Base-by-base conservation (phyloP, 148 eudicot species). In the Selenicereus undatus region DNA sequence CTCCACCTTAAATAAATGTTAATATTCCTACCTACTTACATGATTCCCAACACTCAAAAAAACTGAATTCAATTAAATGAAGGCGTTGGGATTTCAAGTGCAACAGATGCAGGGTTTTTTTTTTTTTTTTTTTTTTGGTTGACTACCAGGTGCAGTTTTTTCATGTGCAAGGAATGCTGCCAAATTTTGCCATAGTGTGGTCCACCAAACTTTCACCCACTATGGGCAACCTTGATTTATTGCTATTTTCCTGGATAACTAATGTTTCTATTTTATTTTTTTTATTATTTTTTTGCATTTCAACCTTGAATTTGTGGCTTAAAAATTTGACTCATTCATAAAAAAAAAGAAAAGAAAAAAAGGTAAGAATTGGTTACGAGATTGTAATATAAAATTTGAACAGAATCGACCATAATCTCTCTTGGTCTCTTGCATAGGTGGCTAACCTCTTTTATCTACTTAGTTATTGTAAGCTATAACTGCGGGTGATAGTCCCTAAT, bases 141-240 rank as follows among this genome's bases (percentile, higher is more conserved):
- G 32, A 32, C 32, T 32, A 32, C 32, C 32, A 32, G 50, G 9
- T 45, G 50, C 50, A 6, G 50, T 60, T 60, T 60, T 64, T 64
- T 64, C 26, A 11, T 60, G 22, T 18, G 54, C 52, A 58, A 52
- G 60, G 29, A 71, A 79, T 79, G 76, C 26, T 35, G 21, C 65
- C 58, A 54, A 27, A 24, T 78, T 26, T 13, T 11, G 58, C 36
- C 3, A 1, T 65, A 3, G 16, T 35, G 7, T 71, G 22, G 76
- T 71, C 75, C 76, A 71, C 32, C 81, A 24, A 79, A 26, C 43
- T 42, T 79, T 20, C 75, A 79, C 74, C 81, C 52, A 79, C 65
- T 71, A 71, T 36, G 29, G 66, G 22, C 20, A 45, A n/a, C 78
- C 78, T 13, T 4, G 54, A 75, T 29, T 75, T 54, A 75, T 75